These are phyloP conservation scores for Cercophora scortea DNA, from an alignment of 495 filamentous ascomycete genomes.

Conservation along the genomic window DNA sequence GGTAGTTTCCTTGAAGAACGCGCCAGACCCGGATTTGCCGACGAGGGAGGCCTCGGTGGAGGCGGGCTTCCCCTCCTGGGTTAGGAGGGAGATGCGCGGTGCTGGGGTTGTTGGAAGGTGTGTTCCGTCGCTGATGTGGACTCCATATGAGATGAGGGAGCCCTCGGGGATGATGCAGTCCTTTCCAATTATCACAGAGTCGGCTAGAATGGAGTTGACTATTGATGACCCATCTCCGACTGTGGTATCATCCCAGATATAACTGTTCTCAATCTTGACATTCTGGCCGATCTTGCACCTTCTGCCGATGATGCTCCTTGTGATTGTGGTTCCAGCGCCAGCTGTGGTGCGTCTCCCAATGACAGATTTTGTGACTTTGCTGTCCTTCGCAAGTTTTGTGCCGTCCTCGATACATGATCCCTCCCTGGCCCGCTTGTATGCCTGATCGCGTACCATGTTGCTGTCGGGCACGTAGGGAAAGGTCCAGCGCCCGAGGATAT, in stretches of 20 bases:
- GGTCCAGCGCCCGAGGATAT: slow-evolving; percentile 83
- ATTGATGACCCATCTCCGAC: slow-evolving; percentile 69
- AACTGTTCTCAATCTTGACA: slow-evolving; percentile 69
- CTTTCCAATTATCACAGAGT: slow-evolving; percentile 60
- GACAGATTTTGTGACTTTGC: slow-evolving; percentile 49
- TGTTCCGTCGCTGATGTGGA: slow-evolving; percentile 55
- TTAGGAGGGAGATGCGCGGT: slow-evolving; percentile 30
- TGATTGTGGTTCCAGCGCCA: slow-evolving; percentile 59
- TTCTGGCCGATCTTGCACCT: slow-evolving; percentile 79
- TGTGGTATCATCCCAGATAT: slow-evolving; percentile 80
- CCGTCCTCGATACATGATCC: slow-evolving; percentile 65
- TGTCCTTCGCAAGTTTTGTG: slow-evolving; percentile 48
- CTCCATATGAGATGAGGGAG: slow-evolving; percentile 71
- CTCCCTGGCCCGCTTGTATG: slow-evolving; percentile 64
- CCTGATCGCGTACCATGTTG: slow-evolving; percentile 70
- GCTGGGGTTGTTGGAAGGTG: slow-evolving; percentile 18
- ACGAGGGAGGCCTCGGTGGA: slow-evolving; percentile 48
- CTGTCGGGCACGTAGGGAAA: slow-evolving; percentile 89
- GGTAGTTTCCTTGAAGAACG: slow-evolving; percentile 36
- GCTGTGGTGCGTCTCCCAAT: slow-evolving; percentile 71
- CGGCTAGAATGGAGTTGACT: slow-evolving; percentile 66
- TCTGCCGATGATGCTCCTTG: slow-evolving; percentile 70
- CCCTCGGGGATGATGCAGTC: slow-evolving; percentile 60
- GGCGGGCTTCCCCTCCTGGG: slow-evolving; percentile 28
- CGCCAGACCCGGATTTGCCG: slow-evolving; percentile 48